Evolutionary conservation across 2,329 filamentous ascomycete genomes (phyloP).

Genomic region (Verticillium dahliae): DNA sequence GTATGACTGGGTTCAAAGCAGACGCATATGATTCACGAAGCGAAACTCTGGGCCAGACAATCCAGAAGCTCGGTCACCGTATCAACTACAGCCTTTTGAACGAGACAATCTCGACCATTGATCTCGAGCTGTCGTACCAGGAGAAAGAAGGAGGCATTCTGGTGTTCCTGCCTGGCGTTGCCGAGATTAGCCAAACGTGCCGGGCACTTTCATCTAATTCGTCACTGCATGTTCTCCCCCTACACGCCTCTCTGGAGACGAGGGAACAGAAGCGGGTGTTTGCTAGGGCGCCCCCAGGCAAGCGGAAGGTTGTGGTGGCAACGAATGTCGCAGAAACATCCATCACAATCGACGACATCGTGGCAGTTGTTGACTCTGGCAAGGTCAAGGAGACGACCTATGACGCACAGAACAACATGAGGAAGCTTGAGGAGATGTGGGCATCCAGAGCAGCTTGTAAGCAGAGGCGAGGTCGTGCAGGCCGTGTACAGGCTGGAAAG

Average conservation of each 20-base stretch:
- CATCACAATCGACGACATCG: conserved; percentile 96
- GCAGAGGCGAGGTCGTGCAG: conserved; percentile 86
- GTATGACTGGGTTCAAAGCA: conserved; percentile 64
- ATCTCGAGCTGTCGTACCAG: conserved; percentile 60
- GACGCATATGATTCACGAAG: conserved; percentile 40
- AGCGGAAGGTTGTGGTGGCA: conserved; percentile 86
- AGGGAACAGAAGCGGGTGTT: conserved; percentile 87
- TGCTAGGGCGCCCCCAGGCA: conserved; percentile 64
- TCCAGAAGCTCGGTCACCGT: conserved; percentile 68
- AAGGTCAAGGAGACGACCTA: conserved; percentile 96
- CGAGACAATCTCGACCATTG: conserved; percentile 74
- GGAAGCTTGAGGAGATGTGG: conserved; percentile 91
- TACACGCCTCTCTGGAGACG: conserved; percentile 88
- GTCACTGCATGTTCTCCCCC: conserved; percentile 69
- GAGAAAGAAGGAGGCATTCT: conserved; percentile 77
- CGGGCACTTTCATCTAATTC: conserved; percentile 56
- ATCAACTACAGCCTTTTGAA: conserved; percentile 89
- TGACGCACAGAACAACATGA: conserved; percentile 87
- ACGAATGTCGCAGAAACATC: conserved; percentile 98
- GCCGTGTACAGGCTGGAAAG: conserved; percentile 81
- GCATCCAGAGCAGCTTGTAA: conserved; percentile 91
- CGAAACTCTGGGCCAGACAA: conserved; percentile 59
- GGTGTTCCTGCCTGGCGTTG: conserved; percentile 89
- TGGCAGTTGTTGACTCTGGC: conserved; percentile 91
- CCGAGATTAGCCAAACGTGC: conserved; percentile 82